These are phyloP conservation scores for Suillus weaverae DNA, from an alignment of 768 basidiomycete species.

Conservation along the genomic window DNA sequence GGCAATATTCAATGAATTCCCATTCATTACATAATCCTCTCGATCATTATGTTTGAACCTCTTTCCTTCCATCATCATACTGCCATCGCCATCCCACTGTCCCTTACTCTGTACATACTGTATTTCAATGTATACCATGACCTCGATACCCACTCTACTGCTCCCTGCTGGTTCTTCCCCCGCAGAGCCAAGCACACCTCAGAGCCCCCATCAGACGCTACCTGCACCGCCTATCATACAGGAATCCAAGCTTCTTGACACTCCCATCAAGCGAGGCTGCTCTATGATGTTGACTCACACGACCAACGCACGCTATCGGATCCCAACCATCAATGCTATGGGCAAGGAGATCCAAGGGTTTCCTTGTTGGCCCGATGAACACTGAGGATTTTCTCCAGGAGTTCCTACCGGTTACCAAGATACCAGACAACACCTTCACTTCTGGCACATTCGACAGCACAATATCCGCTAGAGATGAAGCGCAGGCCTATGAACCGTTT, in stretches of 20 bases:
- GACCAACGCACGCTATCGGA: not conserved
- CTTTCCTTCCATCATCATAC: not conserved
- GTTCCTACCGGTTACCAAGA: constrained; percentile 3
- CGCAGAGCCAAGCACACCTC: not conserved
- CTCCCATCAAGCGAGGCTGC: not conserved
- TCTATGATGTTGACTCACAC: not conserved
- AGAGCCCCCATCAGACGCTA: not conserved
- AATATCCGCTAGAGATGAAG: not conserved
- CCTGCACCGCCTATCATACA: not conserved
- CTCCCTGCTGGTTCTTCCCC: not conserved
- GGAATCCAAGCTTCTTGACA: not conserved
- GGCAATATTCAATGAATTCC: not conserved
- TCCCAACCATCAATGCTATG: constrained; percentile 2
- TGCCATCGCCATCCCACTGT: no score
- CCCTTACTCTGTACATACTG: not conserved
- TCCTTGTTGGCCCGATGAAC: constrained; percentile 10
- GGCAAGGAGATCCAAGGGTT: constrained; percentile 5
- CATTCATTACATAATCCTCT: not conserved
- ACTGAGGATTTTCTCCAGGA: constrained; percentile 5
- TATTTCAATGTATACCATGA: not conserved
- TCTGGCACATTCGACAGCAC: not conserved
- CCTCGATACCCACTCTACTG: not conserved
- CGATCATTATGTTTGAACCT: not conserved
- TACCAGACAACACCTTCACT: not conserved
- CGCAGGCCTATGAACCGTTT: constrained; percentile 7